Percentiles rank a stretch among this genome's conserved stretches.
These are phyloP conservation scores for Auxenochlorella pyrenoidosa DNA, from an alignment of 139 green algal species.

Conservation along the genomic window DNA sequence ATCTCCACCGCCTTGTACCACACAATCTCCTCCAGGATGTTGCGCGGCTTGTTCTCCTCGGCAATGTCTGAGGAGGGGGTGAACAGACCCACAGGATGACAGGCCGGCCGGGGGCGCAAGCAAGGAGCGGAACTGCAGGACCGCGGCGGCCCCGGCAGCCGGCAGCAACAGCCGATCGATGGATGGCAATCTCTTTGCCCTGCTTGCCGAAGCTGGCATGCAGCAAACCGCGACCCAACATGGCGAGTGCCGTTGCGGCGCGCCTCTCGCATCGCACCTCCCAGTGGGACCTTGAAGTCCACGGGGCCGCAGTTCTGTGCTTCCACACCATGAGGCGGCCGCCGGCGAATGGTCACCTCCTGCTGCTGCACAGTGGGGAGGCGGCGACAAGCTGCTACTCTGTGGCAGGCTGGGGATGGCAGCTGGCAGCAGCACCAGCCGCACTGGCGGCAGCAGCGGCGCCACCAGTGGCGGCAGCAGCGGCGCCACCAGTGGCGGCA, in stretches of 20 bases:
- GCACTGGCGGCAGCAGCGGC: not conserved
- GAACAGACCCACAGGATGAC: too few species aligned
- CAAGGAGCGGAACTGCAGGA: not conserved
- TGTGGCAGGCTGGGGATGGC: not conserved
- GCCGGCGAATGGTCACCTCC: constrained; percentile 75
- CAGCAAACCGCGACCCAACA: too few species aligned
- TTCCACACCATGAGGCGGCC: constrained; percentile 74
- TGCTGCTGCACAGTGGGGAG: not conserved
- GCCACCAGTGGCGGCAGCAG: not conserved
- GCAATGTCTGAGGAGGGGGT: constrained; percentile 28
- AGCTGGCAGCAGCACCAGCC: not conserved
- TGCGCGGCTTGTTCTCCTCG: constrained; percentile 91
- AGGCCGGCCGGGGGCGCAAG: not conserved
- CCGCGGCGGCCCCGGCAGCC: too few species aligned
- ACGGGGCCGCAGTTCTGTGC: constrained; percentile 76
- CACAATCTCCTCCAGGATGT: constrained; percentile 99
- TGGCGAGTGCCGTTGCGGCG: too few species aligned
- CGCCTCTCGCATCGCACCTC: not conserved
- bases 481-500: not conserved
- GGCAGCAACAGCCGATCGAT: not conserved
- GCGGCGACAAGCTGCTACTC: too few species aligned
- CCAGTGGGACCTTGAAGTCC: constrained; percentile 73
- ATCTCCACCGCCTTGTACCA: constrained; percentile 95
- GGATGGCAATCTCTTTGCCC: not conserved
- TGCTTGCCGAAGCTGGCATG: not conserved